Base-by-base conservation (phyloP, 164 flowering plant genomes). In the Chimonanthus salicifolius region DNA sequence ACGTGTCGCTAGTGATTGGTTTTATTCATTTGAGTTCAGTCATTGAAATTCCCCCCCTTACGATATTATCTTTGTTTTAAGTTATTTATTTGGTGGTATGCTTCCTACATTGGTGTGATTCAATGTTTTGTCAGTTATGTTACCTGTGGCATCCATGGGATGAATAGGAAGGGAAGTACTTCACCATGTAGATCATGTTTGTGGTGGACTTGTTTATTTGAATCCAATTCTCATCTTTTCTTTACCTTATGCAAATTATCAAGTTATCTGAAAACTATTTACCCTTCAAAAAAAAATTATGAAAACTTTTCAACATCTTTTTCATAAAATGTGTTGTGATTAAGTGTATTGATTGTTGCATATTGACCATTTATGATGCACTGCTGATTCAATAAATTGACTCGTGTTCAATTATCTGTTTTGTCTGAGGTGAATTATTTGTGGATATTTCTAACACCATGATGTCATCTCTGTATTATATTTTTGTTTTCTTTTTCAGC, bases 401-500 rank as follows among this genome's bases (percentile, higher is more conserved):
- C 5, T 49, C 6, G 20, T 21, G 8, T 60, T 13, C 62, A 6
- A 7, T 60, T 58, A 4, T 6, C 48, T 70, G 15, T 46, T 71
- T 58, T 10, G 1, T 44, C 62, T 69, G 18, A 33, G 21, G 6
- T 21, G 0, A 21, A 47, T 44, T 4, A 6, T 9, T 47, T n/a
- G 10, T 21, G 18, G 16, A 6, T 60, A 5, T 18, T 49, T 58
- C 6, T 16, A 64, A 0, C 10, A 18, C 33, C 21, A 46, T 46
- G 1, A 15, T 64, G 20, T 7, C 4, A 33, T 16, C 67, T 47
- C 54, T 47, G 21, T 54, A 5, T 74, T 44, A 11, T 20, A 46
- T 69, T 21, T 47, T 65, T 47, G 58, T 18, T 15, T 4, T 51
- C n/a, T 62, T 64, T 54, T 51, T 15, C 83, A 92, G 98, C 87